phyloP scores from a whole-genome alignment of 352 stramenopile genomes.

The Phytopythium boreale region DNA sequence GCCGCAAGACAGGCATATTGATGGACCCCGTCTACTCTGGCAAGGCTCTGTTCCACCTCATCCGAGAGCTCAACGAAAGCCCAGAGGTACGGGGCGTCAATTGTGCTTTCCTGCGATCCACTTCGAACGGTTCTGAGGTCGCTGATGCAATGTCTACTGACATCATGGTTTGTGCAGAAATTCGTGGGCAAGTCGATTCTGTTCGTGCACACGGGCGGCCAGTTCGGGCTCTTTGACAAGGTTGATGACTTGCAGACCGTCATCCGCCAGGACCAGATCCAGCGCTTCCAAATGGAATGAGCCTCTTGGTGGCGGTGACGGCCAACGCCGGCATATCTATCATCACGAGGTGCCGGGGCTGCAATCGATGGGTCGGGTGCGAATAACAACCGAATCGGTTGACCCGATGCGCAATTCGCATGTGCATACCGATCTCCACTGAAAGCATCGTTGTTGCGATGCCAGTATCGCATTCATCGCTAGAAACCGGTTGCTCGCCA shows the following conservation, averaged over 20 bases:
- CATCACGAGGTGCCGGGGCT: neutral
- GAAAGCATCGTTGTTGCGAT: too few relatives aligned
- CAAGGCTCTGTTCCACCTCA: conserved; percentile 82
- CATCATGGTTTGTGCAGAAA: conserved; percentile 34
- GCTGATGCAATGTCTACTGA: neutral
- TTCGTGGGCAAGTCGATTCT: conserved; percentile 82
- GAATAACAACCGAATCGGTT: neutral
- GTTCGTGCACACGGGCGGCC: conserved; percentile 91
- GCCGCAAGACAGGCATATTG: conserved; percentile 69
- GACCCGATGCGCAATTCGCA: too few relatives aligned
- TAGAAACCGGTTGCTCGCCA: neutral
- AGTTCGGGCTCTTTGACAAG: conserved; percentile 92
- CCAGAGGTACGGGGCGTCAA: conserved; percentile 36
- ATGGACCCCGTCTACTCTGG: conserved; percentile 88
- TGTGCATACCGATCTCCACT: too few relatives aligned
- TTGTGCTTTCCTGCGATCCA: neutral
- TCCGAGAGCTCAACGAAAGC: conserved; percentile 67
- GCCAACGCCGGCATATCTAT: neutral
- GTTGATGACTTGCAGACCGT: conserved; percentile 62
- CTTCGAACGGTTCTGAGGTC: too few relatives aligned
- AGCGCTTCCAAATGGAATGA: conserved; percentile 58
- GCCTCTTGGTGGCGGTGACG: neutral
- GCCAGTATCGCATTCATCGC: too few relatives aligned
- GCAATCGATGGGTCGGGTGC: neutral
- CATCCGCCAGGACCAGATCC: conserved; percentile 42